Evolutionary conservation across 1,284 basidiomycete genomes (phyloP), one percentile per base, ranked within the genome.

Genomic region (Cryptococcus maquisensis): DNA sequence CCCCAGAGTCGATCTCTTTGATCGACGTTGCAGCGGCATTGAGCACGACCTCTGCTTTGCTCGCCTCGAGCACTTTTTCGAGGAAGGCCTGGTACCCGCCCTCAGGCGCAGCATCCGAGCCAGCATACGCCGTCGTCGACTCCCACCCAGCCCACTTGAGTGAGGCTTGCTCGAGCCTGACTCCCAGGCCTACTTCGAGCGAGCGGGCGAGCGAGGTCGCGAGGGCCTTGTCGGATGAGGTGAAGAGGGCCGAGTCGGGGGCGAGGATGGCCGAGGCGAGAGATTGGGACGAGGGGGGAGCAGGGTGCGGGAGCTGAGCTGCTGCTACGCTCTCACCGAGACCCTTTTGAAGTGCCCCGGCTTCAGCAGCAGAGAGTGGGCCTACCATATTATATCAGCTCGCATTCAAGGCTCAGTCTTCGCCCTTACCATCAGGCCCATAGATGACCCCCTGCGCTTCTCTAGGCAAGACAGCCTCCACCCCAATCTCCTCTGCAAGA

Each of bases 91-190:
- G 65, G 66, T 80, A 81, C 0, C 80, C 80, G 5, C 79, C 79
- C 43, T 73, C 71, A 10, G 80, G 80, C 5, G 77, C 77, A 2
- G 74, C 78, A 60, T 81, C 80, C 3, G 79, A 79, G 0, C 80
- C 80, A 18, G 70, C 72, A 52, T 74, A 80, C 15, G 67, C 71
- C 6, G 71, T 63, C 35, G 71, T 69, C 21, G 66, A 69, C 56
- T 78, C 77, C 67, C 72, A 76, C 8, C 75, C 75, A 16, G 68
- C 63, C 73, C 72, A 79, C 38, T 65, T 64, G 7, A 77, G 63
- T 1, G 67, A 68, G 12, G 72, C 71, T 4, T 73, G 60, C 56
- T 80, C 78, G 7, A 80, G 70, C 54, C 71, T 71, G 44, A 78
- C 67, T 2, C 80, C 80, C 0, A 80, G 67, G 0, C 78, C 77